phyloP scores from a whole-genome alignment of 352 stramenopile species.

The Pythium sp. region DNA sequence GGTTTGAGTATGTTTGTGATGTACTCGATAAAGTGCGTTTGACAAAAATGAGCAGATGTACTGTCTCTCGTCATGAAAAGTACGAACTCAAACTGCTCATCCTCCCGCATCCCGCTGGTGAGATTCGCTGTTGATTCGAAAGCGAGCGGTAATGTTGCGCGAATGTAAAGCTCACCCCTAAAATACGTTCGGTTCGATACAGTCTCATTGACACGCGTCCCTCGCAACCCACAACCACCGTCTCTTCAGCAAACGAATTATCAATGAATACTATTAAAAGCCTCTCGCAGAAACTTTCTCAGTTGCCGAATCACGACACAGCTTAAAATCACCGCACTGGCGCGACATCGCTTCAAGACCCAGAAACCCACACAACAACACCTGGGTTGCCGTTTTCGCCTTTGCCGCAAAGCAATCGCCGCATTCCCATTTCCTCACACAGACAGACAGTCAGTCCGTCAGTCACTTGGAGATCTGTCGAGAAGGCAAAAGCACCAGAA shows the following conservation, averaged over 20 bases:
- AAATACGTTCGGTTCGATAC: constrained; percentile 15
- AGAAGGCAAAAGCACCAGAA: constrained; percentile 5
- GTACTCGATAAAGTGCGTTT: neutral
- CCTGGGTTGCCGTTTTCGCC: neutral
- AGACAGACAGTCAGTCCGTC: constrained; percentile 9
- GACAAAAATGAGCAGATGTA: neutral
- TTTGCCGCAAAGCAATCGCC: neutral
- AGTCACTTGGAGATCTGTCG: neutral
- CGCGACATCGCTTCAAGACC: neutral
- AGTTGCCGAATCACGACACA: neutral
- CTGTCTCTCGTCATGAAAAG: neutral
- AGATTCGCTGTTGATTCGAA: constrained; percentile 10
- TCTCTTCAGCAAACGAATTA: neutral
- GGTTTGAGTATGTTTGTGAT: neutral
- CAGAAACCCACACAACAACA: neutral
- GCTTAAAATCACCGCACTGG: neutral
- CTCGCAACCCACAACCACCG: neutral
- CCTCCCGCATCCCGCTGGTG: neutral
- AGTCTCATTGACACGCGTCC: constrained; percentile 12
- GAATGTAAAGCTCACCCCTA: neutral
- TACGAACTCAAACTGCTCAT: neutral
- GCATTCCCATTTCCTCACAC: neutral
- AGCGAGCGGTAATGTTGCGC: neutral
- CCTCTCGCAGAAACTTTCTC: neutral
- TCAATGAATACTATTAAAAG: neutral